These are phyloP conservation scores for Trichocladium antarcticum DNA, from an alignment of 495 filamentous ascomycete species.

Conservation along the genomic window DNA sequence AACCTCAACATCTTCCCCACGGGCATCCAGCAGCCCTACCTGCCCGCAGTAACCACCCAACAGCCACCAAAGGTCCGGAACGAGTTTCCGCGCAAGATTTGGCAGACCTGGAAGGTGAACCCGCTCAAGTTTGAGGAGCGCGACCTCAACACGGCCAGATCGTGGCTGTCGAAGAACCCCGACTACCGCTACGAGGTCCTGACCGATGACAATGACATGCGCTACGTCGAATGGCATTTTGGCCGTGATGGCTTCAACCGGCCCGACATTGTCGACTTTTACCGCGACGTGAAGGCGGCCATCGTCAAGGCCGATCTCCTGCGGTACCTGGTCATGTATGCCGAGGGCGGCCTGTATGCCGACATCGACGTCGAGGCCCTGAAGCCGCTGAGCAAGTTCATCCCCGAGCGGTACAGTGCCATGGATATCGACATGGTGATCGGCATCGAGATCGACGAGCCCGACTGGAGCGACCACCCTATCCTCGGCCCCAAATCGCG, in stretches of 20 bases:
- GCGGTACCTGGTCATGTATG: constrained; percentile 47
- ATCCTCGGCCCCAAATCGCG: constrained; percentile 51
- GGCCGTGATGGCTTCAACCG: constrained; percentile 48
- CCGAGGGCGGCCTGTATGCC: constrained; percentile 47
- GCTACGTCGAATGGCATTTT: constrained; percentile 50
- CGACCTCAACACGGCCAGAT: constrained; percentile 41
- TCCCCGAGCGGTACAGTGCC: constrained; percentile 39
- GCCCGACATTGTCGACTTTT: constrained; percentile 49
- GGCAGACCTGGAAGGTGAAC: constrained; percentile 58
- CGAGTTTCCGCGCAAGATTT: constrained; percentile 39
- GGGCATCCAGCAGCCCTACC: constrained; percentile 12
- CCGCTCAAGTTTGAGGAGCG: constrained; percentile 46
- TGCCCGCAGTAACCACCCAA: background rate
- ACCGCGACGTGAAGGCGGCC: constrained; percentile 42
- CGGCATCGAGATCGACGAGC: constrained; percentile 55
- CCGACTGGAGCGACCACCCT: constrained; percentile 47
- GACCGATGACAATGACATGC: constrained; percentile 49
- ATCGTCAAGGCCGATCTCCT: constrained; percentile 54
- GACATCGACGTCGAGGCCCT: constrained; percentile 49
- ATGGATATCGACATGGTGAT: constrained; percentile 50
- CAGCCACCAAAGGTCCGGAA: constrained; percentile 9
- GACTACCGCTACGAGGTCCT: constrained; percentile 51
- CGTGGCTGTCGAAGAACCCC: constrained; percentile 50
- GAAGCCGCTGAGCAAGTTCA: constrained; percentile 38
- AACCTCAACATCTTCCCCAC: constrained; percentile 32